phyloP scores from a whole-genome alignment of 768 basidiomycete species.

The Suillus clintonianus region DNA sequence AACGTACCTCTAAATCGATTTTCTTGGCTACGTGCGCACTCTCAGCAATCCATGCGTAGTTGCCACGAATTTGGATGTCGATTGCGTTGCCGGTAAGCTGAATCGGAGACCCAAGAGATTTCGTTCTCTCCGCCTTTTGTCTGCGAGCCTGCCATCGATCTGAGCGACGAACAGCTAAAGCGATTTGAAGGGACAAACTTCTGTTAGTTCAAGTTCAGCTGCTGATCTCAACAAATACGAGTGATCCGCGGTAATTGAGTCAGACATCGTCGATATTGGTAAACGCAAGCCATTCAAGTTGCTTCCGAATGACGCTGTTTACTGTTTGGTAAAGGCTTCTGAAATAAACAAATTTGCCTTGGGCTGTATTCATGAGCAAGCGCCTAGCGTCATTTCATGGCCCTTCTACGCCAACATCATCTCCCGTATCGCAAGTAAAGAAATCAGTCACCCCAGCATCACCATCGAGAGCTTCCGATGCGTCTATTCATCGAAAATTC shows the following conservation, averaged over 20 bases:
- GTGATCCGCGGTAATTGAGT: slow-evolving; percentile 27
- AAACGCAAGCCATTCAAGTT: background rate
- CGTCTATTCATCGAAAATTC: slow-evolving; percentile 81
- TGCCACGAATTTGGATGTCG: slow-evolving; percentile 62
- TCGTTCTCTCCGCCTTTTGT: slow-evolving; percentile 70
- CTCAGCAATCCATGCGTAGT: slow-evolving; percentile 85
- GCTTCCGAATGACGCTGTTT: background rate
- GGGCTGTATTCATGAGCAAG: slow-evolving; percentile 39
- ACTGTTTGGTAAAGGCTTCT: slow-evolving; percentile 9
- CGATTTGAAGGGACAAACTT: slow-evolving; percentile 15
- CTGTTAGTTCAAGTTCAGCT: slow-evolving; percentile 33
- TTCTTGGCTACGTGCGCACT: slow-evolving; percentile 75
- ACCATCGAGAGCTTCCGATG: slow-evolving; percentile 51
- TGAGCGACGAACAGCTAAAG: background rate
- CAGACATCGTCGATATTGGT: background rate
- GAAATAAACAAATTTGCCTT: slow-evolving; percentile 8
- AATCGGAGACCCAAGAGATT: slow-evolving; percentile 78
- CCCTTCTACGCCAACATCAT: slow-evolving; percentile 73
- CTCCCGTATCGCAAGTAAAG: slow-evolving; percentile 54
- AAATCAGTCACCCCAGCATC: slow-evolving; percentile 44
- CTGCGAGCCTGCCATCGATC: slow-evolving; percentile 55
- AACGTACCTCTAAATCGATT: slow-evolving; percentile 72
- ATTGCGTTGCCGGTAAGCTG: slow-evolving; percentile 75
- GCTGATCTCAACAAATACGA: slow-evolving; percentile 30
- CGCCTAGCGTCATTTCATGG: slow-evolving; percentile 79